Percentiles rank a stretch among this genome's conserved stretches.
Conservation (phyloP, 1,139 yeast genomes). For the Tardiomyces blankii region DNA sequence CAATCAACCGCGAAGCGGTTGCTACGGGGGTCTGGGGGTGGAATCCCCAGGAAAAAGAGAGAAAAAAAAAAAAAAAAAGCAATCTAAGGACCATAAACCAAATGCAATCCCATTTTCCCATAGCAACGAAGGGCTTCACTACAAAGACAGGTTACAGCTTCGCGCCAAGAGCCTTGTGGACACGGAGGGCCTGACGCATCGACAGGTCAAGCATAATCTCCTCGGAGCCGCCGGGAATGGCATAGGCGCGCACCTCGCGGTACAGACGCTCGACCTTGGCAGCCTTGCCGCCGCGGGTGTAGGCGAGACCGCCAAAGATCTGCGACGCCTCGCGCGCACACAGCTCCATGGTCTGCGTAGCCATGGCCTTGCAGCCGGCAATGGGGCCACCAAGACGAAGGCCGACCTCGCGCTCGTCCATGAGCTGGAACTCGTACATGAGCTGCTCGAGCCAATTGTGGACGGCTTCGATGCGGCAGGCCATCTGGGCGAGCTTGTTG, state of each 20-base stretch:
- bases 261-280: conserved; percentile 33
- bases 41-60: too few species aligned
- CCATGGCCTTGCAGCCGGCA: conserved; percentile 32
- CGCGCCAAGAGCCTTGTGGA: conserved; percentile 28
- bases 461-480: conserved; percentile 28
- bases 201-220: conserved; percentile 35
- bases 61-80: too few species aligned
- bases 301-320: conserved; percentile 34
- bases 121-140: too few species aligned
- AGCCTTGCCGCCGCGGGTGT: conserved; percentile 35
- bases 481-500: conserved; percentile 33
- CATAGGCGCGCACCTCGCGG: conserved; percentile 34
- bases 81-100: too few species aligned
- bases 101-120: too few species aligned
- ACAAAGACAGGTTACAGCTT: too few species aligned
- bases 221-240: conserved; percentile 37
- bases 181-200: conserved; percentile 30
- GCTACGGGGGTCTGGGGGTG: too few species aligned
- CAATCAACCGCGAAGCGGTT: too few species aligned
- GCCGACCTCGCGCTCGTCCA: conserved; percentile 27
- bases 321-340: conserved; percentile 37
- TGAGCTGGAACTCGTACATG: conserved; percentile 23
- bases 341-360: conserved; percentile 31
- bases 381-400: conserved; percentile 33
- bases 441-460: conserved; percentile 30